Evolutionary conservation across 495 filamentous ascomycete species (phyloP), one percentile per base, ranked within the genome.

Genomic region (Aspergillus baeticus): DNA sequence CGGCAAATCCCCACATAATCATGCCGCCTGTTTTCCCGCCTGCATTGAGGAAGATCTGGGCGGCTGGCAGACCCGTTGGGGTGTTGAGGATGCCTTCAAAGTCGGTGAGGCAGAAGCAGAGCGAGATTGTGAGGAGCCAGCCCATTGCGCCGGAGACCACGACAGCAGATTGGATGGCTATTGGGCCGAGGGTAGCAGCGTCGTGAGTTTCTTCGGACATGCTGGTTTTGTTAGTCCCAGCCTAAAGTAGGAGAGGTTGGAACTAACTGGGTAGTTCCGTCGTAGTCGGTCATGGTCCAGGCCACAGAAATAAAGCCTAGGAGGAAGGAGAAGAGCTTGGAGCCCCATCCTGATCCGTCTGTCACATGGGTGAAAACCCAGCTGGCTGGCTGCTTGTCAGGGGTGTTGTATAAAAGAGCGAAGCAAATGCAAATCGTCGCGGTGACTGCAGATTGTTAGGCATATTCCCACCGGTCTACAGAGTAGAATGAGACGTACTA

Each of bases 231-330:
- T 46, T 10, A 47, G 23, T 35, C 33, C 1, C 1, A 44, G 31
- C 3, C 10, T 23, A 6, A 21, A 11, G 26, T 11, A 39, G 36
- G 43, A 37, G 5, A 20, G 10, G 14, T 21, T 31, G 22, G 26
- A 14, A 63, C 77, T 66, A 62, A 84, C 81, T 89, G 86, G 14
- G 86, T 88, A 0, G 86, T 89, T 23, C 83, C 86, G 62, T 89
- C 86, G 58, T 89, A 89, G 62, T 89, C 86, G 14, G 86, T 89
- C 86, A 89, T 88, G 10, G 82, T 86, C 86, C 86, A 90, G 13
- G 87, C 84, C 2, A 90, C 87, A 5, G 84, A 86, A 11, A 90
- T 72, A 61, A 90, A 90, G 6, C 85, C 85, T 21, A 88, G 71
- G 21, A 87, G 72, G 61, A 87, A 88, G 2, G 84, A 87, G 55